These are phyloP conservation scores for Pleurotus pulmonarius DNA, from an alignment of 768 basidiomycete genomes.

Conservation along the genomic window DNA sequence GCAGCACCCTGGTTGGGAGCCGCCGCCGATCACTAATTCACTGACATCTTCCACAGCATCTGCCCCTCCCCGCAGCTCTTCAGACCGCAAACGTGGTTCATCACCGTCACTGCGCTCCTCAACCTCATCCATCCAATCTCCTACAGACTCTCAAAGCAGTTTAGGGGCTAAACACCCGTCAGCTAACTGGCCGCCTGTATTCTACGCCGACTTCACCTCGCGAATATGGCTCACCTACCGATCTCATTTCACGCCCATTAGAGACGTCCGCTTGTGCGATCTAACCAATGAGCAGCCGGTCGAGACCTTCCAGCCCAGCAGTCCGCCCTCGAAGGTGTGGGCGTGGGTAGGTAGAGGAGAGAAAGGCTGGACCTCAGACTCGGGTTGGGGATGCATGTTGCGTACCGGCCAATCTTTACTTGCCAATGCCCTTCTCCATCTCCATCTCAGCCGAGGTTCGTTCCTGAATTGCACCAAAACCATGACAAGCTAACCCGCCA, in stretches of 20 bases:
- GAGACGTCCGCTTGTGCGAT: constrained; percentile 47
- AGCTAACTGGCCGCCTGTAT: constrained; percentile 72
- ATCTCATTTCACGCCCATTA: constrained; percentile 79
- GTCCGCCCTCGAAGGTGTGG: constrained; percentile 45
- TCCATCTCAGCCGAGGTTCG: constrained; percentile 60
- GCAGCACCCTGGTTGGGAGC: constrained; percentile 72
- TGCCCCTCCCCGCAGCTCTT: constrained; percentile 6
- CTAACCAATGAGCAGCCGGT: constrained; percentile 17
- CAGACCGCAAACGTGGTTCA: constrained; percentile 20
- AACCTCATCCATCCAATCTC: constrained; percentile 26
- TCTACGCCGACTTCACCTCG: constrained; percentile 87
- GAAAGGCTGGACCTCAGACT: constrained; percentile 80
- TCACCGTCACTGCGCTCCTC: constrained; percentile 43
- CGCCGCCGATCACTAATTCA: constrained; percentile 20
- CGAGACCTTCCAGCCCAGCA: constrained; percentile 19
- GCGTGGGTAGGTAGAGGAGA: constrained; percentile 62
- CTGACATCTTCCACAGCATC: constrained; percentile 11
- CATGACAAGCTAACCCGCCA: no score
- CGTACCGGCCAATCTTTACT: constrained; percentile 82
- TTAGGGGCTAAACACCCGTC: constrained; percentile 28
- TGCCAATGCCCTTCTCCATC: constrained; percentile 71
- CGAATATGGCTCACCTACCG: constrained; percentile 93
- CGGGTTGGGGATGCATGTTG: constrained; percentile 93
- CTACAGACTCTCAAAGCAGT: constrained; percentile 2
- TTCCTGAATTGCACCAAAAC: neutral